Conservation (phyloP, 441 rosid genomes). For the Aleurites moluccanus region DNA sequence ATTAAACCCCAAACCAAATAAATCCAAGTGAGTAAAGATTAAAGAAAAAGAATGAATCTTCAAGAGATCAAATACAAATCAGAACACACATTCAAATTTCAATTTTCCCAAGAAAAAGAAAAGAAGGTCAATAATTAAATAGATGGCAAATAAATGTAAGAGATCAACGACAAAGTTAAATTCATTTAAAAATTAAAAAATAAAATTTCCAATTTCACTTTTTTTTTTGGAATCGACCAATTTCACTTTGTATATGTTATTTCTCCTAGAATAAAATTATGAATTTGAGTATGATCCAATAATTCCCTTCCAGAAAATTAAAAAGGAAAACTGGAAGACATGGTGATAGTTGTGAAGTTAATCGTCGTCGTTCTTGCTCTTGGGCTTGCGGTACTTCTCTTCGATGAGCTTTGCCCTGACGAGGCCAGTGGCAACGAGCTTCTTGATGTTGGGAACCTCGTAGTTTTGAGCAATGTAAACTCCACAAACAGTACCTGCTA, state of each 20-base stretch:
- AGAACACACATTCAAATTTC: background rate
- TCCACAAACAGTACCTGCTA: slow-evolving; percentile 62
- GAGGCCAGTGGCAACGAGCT: slow-evolving; percentile 45
- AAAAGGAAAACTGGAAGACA: slow-evolving; percentile 9
- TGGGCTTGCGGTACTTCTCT: slow-evolving; percentile 77
- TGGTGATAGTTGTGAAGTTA: slow-evolving; percentile 21
- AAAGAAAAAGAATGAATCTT: too few species aligned
- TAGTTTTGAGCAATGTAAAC: slow-evolving; percentile 89
- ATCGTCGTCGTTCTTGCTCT: slow-evolving; percentile 41
- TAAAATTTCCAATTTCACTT: background rate
- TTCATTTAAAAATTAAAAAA: background rate
- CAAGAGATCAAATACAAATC: background rate
- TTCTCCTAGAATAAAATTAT: background rate
- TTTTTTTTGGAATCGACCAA: too few species aligned
- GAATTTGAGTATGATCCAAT: slow-evolving; percentile 9
- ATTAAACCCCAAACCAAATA: background rate
- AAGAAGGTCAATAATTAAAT: background rate
- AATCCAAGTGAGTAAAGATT: background rate
- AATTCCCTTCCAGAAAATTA: background rate
- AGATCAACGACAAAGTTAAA: background rate
- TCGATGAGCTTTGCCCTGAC: slow-evolving; percentile 61
- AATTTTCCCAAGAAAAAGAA: background rate
- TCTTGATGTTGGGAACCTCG: slow-evolving; percentile 75
- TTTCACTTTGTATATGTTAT: background rate
- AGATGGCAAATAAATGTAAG: background rate